phyloP scores from a whole-genome alignment of 441 rosid species.

The Aleurites moluccanus region DNA sequence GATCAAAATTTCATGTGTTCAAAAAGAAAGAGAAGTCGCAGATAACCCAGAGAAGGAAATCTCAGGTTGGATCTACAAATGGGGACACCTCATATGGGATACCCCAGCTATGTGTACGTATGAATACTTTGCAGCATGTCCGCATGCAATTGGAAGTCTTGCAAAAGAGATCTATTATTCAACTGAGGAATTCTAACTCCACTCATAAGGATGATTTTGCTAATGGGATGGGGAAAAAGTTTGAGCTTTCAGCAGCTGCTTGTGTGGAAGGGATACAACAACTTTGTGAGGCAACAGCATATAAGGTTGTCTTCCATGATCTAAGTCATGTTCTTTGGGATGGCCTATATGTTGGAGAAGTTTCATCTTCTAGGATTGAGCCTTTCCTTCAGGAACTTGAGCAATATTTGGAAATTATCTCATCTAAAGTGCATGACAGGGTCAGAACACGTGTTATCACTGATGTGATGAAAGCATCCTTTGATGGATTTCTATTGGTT shows the following conservation, averaged over 20 bases:
- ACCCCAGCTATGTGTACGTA: slow-evolving; percentile 79
- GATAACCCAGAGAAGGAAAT: slow-evolving; percentile 71
- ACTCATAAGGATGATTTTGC: slow-evolving; percentile 62
- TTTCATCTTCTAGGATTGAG: slow-evolving; percentile 77
- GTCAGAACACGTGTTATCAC: slow-evolving; percentile 76
- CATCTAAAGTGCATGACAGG: slow-evolving; percentile 77
- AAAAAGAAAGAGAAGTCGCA: slow-evolving; percentile 30
- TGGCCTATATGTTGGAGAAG: slow-evolving; percentile 77
- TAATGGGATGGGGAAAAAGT: slow-evolving; percentile 61
- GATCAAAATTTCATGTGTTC: slow-evolving; percentile 75
- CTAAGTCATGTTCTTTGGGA: slow-evolving; percentile 89
- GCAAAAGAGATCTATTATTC: slow-evolving; percentile 76
- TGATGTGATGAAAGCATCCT: slow-evolving; percentile 85
- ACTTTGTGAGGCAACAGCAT: slow-evolving; percentile 79
- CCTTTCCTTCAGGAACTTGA: slow-evolving; percentile 79
- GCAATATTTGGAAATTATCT: slow-evolving; percentile 56
- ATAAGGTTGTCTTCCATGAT: slow-evolving; percentile 83
- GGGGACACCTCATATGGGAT: slow-evolving; percentile 68
- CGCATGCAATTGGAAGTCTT: slow-evolving; percentile 69
- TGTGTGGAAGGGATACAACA: slow-evolving; percentile 88
- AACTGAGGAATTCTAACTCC: slow-evolving; percentile 73
- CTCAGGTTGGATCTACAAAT: slow-evolving; percentile 37
- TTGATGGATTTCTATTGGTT: slow-evolving; percentile 86
- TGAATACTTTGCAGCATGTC: slow-evolving; percentile 77
- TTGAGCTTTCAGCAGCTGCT: slow-evolving; percentile 75